phyloP scores from a whole-genome alignment of 352 stramenopile genomes.

The Pythium brachiatum region DNA sequence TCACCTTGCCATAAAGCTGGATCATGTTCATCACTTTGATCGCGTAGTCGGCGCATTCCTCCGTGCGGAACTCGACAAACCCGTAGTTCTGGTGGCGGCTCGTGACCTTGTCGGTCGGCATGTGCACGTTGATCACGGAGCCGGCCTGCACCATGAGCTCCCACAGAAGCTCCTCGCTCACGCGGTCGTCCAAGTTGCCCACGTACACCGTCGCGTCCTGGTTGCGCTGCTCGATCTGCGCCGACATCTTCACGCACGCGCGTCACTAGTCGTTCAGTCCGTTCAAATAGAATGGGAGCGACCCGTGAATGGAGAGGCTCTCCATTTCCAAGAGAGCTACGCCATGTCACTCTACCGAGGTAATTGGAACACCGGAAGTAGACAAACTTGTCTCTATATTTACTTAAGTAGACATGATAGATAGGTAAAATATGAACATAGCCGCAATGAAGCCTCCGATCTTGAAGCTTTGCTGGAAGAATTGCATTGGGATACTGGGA shows the following conservation, averaged over 20 bases:
- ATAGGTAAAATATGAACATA: not conserved
- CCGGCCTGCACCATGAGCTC: slow-evolving; percentile 95
- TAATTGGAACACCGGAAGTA: not conserved
- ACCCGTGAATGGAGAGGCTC: not conserved
- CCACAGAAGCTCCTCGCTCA: slow-evolving; percentile 96
- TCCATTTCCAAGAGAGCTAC: too few relatives aligned
- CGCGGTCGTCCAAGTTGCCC: slow-evolving; percentile 95
- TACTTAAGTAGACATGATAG: not conserved
- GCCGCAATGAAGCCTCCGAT: not conserved
- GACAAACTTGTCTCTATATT: not conserved
- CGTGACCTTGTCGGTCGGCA: slow-evolving; percentile 98
- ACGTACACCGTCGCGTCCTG: slow-evolving; percentile 98
- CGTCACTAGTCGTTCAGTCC: not conserved
- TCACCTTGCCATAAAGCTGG: slow-evolving; percentile 95
- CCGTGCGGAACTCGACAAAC: slow-evolving; percentile 98
- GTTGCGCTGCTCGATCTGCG: slow-evolving; percentile 87
- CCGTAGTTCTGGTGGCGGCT: slow-evolving; percentile 95
- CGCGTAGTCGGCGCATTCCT: slow-evolving; percentile 97
- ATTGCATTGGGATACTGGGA: not conserved
- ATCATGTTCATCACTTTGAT: slow-evolving; percentile 99
- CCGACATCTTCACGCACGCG: slow-evolving; percentile 45
- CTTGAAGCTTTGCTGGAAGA: slow-evolving; percentile 5
- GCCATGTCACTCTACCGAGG: not conserved
- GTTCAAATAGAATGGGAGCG: not conserved
- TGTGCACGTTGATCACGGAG: slow-evolving; percentile 97